Evolutionary conservation across 2,329 filamentous ascomycete genomes (phyloP).

Genomic region (Diaporthe batatas): DNA sequence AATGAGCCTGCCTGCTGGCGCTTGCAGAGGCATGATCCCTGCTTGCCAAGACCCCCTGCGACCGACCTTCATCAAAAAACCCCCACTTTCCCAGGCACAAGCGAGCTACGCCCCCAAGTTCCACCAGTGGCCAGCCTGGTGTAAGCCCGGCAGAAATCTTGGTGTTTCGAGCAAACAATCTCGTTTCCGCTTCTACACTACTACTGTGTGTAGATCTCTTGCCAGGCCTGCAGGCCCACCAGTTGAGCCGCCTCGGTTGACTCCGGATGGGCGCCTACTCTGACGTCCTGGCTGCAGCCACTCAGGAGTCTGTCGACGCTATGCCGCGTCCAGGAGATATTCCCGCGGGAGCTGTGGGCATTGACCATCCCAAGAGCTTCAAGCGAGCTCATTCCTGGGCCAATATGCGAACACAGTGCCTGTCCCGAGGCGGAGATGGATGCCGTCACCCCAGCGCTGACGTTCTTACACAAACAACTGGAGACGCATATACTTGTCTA

Average conservation of each 20-base stretch:
- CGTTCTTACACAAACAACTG: background rate
- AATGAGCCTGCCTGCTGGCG: slow-evolving; percentile 2
- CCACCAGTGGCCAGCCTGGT: slow-evolving; percentile 29
- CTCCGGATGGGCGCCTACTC: slow-evolving; percentile 32
- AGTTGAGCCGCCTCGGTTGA: slow-evolving; percentile 33
- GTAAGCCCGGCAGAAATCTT: slow-evolving; percentile 24
- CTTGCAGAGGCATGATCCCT: slow-evolving; percentile 13
- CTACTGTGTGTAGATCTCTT: background rate
- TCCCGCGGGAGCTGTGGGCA: slow-evolving; percentile 13
- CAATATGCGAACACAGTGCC: slow-evolving; percentile 8
- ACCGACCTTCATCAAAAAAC: slow-evolving; percentile 32
- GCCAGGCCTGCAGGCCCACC: background rate
- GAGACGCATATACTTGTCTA: background rate
- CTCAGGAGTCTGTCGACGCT: slow-evolving; percentile 29
- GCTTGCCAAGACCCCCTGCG: slow-evolving; percentile 35
- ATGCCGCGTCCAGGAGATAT: slow-evolving; percentile 12
- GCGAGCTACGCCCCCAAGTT: slow-evolving; percentile 25
- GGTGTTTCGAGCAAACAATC: slow-evolving; percentile 37
- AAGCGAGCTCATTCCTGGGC: slow-evolving; percentile 6
- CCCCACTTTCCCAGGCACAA: background rate
- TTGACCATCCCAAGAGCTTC: slow-evolving; percentile 24
- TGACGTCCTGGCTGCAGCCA: slow-evolving; percentile 18
- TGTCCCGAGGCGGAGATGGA: slow-evolving; percentile 7
- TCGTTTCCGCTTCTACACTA: slow-evolving; percentile 3
- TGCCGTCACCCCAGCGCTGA: background rate